Percentiles rank a stretch among this genome's conserved stretches.
Conservation (phyloP, 768 basidiomycete species). For the Termitomyces sp. region DNA sequence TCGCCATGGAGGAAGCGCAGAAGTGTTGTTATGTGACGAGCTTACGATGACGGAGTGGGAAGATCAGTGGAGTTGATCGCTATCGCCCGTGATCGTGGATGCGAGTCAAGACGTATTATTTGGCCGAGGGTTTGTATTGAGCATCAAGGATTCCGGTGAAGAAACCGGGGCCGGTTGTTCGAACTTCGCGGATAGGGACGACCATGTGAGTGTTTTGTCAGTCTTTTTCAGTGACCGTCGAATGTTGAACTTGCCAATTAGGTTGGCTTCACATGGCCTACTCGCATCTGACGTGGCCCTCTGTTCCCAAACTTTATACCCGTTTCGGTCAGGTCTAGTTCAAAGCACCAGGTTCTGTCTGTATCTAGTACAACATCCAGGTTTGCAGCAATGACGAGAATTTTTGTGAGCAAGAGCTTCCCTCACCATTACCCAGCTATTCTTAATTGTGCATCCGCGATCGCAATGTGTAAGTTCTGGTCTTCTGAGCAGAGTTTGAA, state of each 20-base stretch:
- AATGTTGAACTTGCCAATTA: background rate
- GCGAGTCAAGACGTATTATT: no score
- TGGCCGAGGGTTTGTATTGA: background rate
- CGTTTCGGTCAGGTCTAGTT: background rate
- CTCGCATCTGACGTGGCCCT: background rate
- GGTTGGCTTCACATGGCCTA: background rate
- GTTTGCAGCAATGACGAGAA: background rate
- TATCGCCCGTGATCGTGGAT: background rate
- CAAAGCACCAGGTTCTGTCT: background rate
- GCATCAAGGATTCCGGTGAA: background rate
- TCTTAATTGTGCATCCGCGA: background rate
- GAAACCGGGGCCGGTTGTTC: background rate
- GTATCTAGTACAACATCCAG: background rate
- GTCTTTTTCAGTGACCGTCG: background rate
- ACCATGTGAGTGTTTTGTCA: background rate
- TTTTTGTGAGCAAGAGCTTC: background rate
- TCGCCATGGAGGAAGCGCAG: no score
- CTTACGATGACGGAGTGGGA: background rate
- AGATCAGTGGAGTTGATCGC: background rate
- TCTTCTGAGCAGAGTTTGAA: background rate
- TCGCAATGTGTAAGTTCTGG: background rate
- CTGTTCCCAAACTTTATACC: background rate
- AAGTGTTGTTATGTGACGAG: background rate
- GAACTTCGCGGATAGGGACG: no score
- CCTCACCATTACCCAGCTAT: background rate